Evolutionary conservation across 257 asterid species (phyloP).

Genomic region (Forsythia suspensa): DNA sequence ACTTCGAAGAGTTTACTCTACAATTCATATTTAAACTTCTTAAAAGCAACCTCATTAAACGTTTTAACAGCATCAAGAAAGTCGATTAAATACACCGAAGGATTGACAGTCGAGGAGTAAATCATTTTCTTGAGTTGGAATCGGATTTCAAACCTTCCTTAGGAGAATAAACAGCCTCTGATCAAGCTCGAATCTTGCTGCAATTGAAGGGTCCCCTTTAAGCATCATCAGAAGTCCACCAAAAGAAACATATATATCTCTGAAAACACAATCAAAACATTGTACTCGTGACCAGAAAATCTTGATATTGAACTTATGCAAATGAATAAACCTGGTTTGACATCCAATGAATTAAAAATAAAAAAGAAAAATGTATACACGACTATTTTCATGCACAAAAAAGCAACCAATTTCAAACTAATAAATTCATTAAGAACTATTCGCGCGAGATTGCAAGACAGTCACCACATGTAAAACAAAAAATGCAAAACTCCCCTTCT

Average conservation of each 20-base stretch:
- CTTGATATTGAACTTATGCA: neutral
- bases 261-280: slow-evolving; percentile 26
- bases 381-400: too few relatives aligned
- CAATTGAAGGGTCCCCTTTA: slow-evolving; percentile 60
- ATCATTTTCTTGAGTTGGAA: neutral
- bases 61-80: neutral
- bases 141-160: slow-evolving; percentile 57
- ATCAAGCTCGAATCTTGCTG: slow-evolving; percentile 77
- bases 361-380: too few relatives aligned
- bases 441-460: too few relatives aligned
- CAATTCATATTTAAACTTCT: neutral
- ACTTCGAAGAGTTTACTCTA: neutral
- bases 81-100: neutral
- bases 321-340: neutral
- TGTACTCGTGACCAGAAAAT: neutral
- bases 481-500: neutral
- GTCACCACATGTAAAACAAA: neutral
- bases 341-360: too few relatives aligned
- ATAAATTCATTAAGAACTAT: too few relatives aligned
- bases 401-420: too few relatives aligned
- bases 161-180: slow-evolving; percentile 78
- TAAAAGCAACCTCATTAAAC: neutral
- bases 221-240: slow-evolving; percentile 81
- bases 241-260: slow-evolving; percentile 67
- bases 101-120: neutral